These are phyloP conservation scores for Deinandra increscens DNA, from an alignment of 129 eudicot genomes.

Conservation along the genomic window DNA sequence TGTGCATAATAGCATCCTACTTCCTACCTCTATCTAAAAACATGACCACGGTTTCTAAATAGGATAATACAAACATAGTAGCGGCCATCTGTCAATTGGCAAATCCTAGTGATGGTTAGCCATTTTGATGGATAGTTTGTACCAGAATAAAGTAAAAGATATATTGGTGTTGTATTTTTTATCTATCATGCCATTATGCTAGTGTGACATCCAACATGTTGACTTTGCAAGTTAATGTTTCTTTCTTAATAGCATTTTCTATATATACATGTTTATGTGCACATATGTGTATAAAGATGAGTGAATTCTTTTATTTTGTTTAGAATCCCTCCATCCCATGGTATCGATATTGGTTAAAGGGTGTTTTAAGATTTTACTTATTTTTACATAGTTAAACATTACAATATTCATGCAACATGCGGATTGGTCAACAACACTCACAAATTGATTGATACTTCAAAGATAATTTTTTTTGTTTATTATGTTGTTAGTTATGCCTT, in stretches of 20 bases:
- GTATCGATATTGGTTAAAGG: conserved; percentile 7
- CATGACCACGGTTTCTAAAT: not conserved
- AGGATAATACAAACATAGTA: not conserved
- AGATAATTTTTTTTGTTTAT: not conserved
- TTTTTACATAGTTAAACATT: not conserved
- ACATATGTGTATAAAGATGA: not conserved
- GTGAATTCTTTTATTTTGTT: too few relatives aligned
- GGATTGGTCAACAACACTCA: conserved; percentile 17
- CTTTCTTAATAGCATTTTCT: not conserved
- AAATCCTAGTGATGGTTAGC: not conserved
- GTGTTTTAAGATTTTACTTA: conserved; percentile 23
- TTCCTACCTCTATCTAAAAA: conserved; percentile 2
- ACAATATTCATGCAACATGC: not conserved
- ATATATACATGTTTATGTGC: not conserved
- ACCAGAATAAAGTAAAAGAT: conserved; percentile 4
- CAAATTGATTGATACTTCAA: conserved; percentile 5
- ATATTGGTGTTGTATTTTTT: not conserved
- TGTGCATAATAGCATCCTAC: conserved; percentile 13
- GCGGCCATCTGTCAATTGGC: not conserved
- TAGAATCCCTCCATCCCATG: not conserved
- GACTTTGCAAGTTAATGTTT: not conserved
- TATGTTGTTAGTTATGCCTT: not conserved
- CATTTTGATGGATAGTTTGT: not conserved
- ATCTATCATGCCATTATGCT: not conserved
- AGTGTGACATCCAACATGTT: not conserved